Evolutionary conservation across 2,329 filamentous ascomycete genomes (phyloP).

Genomic region (Fusarium sp.): DNA sequence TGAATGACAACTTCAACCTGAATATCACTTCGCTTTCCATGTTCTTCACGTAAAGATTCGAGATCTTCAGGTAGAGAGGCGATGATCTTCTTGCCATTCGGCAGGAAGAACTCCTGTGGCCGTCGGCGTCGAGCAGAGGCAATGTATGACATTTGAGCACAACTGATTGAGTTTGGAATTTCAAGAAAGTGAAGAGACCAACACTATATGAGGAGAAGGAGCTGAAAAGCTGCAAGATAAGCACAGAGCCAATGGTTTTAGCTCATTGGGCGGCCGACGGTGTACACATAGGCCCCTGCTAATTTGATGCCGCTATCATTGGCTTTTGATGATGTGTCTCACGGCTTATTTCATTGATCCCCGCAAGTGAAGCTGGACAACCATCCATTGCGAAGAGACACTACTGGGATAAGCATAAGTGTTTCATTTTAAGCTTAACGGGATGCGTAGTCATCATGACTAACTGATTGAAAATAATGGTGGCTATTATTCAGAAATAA

Average conservation of each 20-base stretch:
- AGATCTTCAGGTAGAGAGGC: slow-evolving; percentile 68
- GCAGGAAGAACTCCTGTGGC: slow-evolving; percentile 65
- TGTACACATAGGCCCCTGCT: slow-evolving; percentile 30
- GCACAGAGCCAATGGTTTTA: slow-evolving; percentile 13
- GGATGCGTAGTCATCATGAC: slow-evolving; percentile 10
- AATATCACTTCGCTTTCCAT: slow-evolving; percentile 49
- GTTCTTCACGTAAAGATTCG: slow-evolving; percentile 58
- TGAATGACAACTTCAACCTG: slow-evolving; percentile 69
- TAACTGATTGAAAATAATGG: not conserved
- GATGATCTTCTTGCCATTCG: slow-evolving; percentile 67
- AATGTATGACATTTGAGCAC: slow-evolving; percentile 37
- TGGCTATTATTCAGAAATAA: not conserved
- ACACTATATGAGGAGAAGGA: slow-evolving; percentile 15
- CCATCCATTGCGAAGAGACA: not conserved
- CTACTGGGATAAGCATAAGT: slow-evolving; percentile 11
- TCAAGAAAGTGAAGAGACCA: not conserved
- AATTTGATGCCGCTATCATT: slow-evolving; percentile 38
- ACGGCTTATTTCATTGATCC: slow-evolving; percentile 23
- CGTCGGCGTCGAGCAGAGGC: slow-evolving; percentile 49
- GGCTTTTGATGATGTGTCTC: slow-evolving; percentile 42
- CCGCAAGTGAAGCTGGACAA: slow-evolving; percentile 18
- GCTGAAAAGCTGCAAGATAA: slow-evolving; percentile 32
- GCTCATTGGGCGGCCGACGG: slow-evolving; percentile 34
- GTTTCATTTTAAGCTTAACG: slow-evolving; percentile 14
- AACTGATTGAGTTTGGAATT: slow-evolving; percentile 2